Evolutionary conservation across 805 yeast species (phyloP).

Genomic region (Suhomyces tanzawaensis): DNA sequence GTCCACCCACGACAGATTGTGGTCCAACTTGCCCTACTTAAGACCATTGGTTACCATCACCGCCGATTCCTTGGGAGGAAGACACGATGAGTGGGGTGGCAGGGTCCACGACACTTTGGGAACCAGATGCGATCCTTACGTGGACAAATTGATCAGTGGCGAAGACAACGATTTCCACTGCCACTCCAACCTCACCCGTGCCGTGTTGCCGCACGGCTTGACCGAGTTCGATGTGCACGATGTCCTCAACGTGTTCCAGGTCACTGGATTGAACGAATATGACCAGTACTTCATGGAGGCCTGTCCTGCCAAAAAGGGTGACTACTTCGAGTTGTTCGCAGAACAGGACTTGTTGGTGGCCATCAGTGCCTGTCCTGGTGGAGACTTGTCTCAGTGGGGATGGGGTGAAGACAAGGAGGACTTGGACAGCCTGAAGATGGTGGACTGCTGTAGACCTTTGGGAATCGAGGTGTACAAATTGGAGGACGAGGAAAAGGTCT

Average conservation of each 20-base stretch:
- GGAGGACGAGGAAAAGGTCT: conserved; percentile 41
- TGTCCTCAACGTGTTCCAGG: conserved; percentile 66
- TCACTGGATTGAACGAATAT: conserved; percentile 61
- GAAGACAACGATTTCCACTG: conserved; percentile 67
- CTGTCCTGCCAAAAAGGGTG: conserved; percentile 58
- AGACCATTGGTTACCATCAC: conserved; percentile 65
- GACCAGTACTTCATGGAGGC: conserved; percentile 72
- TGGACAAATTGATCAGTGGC: conserved; percentile 60
- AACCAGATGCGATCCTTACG: conserved; percentile 69
- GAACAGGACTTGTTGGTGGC: conserved; percentile 65
- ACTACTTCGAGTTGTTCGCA: conserved; percentile 65
- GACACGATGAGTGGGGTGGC: conserved; percentile 66
- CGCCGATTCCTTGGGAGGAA: conserved; percentile 53
- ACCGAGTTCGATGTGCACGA: conserved; percentile 68
- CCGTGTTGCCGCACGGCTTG: conserved; percentile 58
- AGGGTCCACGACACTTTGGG: conserved; percentile 65
- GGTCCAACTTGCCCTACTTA: conserved; percentile 66
- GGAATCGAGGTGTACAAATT: conserved; percentile 59
- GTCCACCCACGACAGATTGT: conserved; percentile 56
- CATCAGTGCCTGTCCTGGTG: conserved; percentile 68
- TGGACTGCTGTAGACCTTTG: conserved; percentile 60
- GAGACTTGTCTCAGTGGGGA: conserved; percentile 65
- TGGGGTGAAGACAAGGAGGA: conserved; percentile 61
- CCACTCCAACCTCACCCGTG: conserved; percentile 61
- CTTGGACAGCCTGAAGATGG: conserved; percentile 48